A percentile compares a stretch with the other conserved stretches of the same genome.
These are phyloP conservation scores for Miscanthus sacchariflorus DNA, from an alignment of 202 grass and related monocot genomes.

Conservation along the genomic window DNA sequence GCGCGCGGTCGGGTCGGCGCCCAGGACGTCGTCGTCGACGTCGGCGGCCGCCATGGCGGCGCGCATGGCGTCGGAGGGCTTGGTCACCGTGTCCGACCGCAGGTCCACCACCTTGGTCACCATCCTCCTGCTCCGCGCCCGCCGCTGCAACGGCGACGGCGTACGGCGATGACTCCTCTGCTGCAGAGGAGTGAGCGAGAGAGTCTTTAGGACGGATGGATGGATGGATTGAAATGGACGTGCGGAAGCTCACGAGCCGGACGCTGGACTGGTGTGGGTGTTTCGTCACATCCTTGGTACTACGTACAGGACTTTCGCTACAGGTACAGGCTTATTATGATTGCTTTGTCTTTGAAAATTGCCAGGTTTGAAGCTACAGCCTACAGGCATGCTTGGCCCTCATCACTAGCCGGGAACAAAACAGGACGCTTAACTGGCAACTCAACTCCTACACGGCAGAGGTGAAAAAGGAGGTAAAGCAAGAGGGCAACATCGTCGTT, in stretches of 20 bases:
- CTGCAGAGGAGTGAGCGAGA: neutral
- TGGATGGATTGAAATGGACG: neutral
- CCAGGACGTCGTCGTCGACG: constrained; percentile 91
- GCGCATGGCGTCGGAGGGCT: constrained; percentile 84
- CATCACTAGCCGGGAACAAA: neutral
- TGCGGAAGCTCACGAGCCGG: neutral
- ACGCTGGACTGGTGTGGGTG: neutral
- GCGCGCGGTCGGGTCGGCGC: constrained; percentile 73
- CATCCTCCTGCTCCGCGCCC: constrained; percentile 40
- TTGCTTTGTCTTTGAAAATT: too few relatives aligned
- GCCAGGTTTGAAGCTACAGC: too few relatives aligned
- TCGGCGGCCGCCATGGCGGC: constrained; percentile 88
- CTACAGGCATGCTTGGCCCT: neutral
- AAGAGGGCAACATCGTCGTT: neutral
- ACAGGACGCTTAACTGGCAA: neutral
- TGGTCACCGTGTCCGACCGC: constrained; percentile 93
- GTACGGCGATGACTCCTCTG: neutral
- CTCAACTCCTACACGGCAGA: constrained; percentile 14
- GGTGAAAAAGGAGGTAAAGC: neutral
- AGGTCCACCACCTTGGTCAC: constrained; percentile 79
- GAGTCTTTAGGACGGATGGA: neutral
- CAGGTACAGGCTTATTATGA: too few relatives aligned
- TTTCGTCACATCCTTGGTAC: neutral
- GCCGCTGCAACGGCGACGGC: too few relatives aligned
- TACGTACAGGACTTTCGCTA: neutral